Evolutionary conservation across 352 stramenopile species (phyloP).

Genomic region (Phytophthora sansomeana): DNA sequence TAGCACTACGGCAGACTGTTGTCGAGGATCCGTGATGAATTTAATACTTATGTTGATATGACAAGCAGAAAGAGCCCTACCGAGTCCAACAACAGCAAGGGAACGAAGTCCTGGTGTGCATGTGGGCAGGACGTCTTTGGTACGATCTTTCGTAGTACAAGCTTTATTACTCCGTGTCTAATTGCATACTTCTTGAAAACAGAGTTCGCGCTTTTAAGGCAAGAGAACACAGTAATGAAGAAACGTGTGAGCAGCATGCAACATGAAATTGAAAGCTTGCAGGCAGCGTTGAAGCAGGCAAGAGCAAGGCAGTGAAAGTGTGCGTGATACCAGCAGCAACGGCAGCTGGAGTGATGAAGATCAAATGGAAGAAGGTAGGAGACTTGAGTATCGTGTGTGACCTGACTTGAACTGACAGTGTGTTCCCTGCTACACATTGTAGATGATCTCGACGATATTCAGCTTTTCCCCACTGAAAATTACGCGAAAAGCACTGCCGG

Average conservation of each 20-base stretch:
- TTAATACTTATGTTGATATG: slow-evolving; percentile 56
- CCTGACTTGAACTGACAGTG: neutral
- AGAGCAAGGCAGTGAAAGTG: slow-evolving; percentile 8
- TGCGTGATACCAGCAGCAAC: slow-evolving; percentile 12
- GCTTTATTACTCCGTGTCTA: neutral
- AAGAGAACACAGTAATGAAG: slow-evolving; percentile 69
- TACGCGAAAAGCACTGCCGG: slow-evolving; percentile 9
- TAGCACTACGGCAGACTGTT: slow-evolving; percentile 66
- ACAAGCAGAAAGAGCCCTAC: slow-evolving; percentile 32
- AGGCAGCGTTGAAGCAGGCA: slow-evolving; percentile 39
- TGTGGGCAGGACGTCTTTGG: slow-evolving; percentile 37
- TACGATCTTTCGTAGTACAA: slow-evolving; percentile 5
- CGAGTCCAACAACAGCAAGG: slow-evolving; percentile 17
- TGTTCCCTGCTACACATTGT: neutral
- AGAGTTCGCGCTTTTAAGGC: slow-evolving; percentile 58
- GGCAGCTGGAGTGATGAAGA: slow-evolving; percentile 22
- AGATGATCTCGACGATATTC: slow-evolving; percentile 46
- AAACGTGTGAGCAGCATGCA: slow-evolving; percentile 58
- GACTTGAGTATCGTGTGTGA: neutral
- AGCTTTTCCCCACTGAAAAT: slow-evolving; percentile 28
- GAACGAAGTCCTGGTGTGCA: slow-evolving; percentile 20
- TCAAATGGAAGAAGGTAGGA: slow-evolving; percentile 23
- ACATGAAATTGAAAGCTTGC: slow-evolving; percentile 57
- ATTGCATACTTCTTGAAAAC: neutral
- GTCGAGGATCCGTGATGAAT: slow-evolving; percentile 67